A percentile compares a stretch with the other conserved stretches of the same genome.
These are phyloP conservation scores for Chenopodium quinoa DNA, from an alignment of 148 eudicot species.

Conservation along the genomic window DNA sequence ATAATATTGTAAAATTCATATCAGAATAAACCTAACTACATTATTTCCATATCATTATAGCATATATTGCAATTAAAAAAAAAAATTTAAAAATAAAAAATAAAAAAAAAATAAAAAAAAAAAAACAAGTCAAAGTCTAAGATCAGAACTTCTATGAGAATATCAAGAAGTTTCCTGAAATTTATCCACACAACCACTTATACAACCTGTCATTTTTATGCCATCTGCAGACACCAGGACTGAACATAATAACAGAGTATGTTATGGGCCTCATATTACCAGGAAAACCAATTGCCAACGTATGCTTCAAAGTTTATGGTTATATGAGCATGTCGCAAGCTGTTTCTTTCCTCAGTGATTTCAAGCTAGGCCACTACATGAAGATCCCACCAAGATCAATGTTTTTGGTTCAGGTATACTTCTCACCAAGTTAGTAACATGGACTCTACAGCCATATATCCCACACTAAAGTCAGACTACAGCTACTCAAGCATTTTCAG, in stretches of 20 bases:
- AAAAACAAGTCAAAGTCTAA: neutral
- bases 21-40: too few species aligned
- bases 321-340: conserved; percentile 99
- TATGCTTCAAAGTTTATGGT: conserved; percentile 90
- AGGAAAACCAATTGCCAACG: conserved; percentile 96
- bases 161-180: neutral
- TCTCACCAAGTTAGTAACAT: conserved; percentile 5
- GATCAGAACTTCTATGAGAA: neutral
- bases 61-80: neutral
- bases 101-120: neutral
- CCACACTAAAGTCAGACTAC: neutral
- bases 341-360: conserved; percentile 87
- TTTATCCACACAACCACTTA: neutral
- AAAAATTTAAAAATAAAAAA: neutral
- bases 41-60: neutral
- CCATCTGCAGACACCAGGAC: conserved; percentile 86
- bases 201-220: conserved; percentile 8
- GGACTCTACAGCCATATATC: neutral
- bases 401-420: conserved; percentile 93
- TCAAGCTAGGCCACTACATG: conserved; percentile 99
- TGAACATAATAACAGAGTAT: conserved; percentile 93
- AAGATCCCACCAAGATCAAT: conserved; percentile 98
- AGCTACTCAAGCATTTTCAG: neutral
- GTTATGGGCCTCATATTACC: conserved; percentile 89
- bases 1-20: too few species aligned